Evolutionary conservation across 306 rosid species (phyloP), one percentile per base, ranked within the genome.

Genomic region (Vigna nakashimae): DNA sequence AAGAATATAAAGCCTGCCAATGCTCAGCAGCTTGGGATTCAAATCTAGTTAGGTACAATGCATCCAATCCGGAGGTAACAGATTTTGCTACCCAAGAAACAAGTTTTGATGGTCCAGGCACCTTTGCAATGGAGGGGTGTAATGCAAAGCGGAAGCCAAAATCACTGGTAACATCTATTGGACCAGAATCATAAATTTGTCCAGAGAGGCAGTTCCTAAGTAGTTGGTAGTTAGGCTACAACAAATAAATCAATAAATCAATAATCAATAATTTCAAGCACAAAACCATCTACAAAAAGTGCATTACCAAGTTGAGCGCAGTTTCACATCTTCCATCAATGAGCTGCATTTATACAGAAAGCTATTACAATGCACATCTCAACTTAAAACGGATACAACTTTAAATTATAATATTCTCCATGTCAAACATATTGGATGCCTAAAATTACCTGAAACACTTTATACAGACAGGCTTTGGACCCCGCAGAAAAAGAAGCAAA

Each of bases 1-100:
- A 88, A 17, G 98, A 91, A 81, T 88, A 86, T 68, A 95, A 77
- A 52, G 97, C 91, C 76, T 88, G 93, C 99, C 98, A 92, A 84
- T 95, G 92, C 82, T 92, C 94, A 69, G 90, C 76, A 57, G 91
- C 86, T 57, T 85, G 90, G 83, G 96, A 89, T 81, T 92, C 96
- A 84, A 95, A 87, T 67, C 91, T 87, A 51, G 99, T 95, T 45
- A 95, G 89, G 86, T 89, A 92, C 40, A 95, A 84, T 42, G 98
- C 96, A 88, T 95, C 99, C 71, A 92, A 81, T 80, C 96, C 90
- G 74, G 98, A 95, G 73, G 92, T 88, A 78, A 92, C 83, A 60
- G 94, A 94, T 85, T 87, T 92, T 53, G 96, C 96, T 32, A 87
- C 88, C 99, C 88, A 95, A 42, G 99, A 92, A 87, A 83, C 89